Evolutionary conservation across 768 basidiomycete genomes (phyloP).

Genomic region (Russula olivacea): DNA sequence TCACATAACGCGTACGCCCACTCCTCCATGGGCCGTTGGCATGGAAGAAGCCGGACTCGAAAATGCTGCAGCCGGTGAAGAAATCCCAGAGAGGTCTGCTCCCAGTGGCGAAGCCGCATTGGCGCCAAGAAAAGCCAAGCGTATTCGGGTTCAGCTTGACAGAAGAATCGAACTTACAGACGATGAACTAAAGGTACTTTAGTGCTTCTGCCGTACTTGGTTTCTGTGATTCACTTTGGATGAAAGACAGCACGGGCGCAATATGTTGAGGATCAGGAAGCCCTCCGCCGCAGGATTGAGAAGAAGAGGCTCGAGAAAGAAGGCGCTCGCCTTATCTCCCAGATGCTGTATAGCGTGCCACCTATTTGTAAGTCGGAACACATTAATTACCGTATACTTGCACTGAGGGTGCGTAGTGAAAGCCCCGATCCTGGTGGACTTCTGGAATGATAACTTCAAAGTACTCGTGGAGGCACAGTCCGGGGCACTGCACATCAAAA

Average conservation of each 20-base stretch:
- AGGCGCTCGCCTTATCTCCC: constrained; percentile 47
- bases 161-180: constrained; percentile 74
- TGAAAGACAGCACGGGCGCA: constrained; percentile 54
- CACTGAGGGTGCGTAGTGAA: constrained; percentile 42
- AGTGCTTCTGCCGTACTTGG: not conserved
- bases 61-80: not conserved
- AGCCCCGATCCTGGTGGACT: constrained; percentile 59
- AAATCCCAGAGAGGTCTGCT: not conserved
- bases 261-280: constrained; percentile 59
- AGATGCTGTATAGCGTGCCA: constrained; percentile 64
- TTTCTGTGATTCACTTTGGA: constrained; percentile 2
- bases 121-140: constrained; percentile 40
- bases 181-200: constrained; percentile 64
- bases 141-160: constrained; percentile 56
- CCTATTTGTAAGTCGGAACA: constrained; percentile 45
- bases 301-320: constrained; percentile 54
- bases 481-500: constrained; percentile 39
- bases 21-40: constrained; percentile 13
- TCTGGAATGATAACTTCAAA: constrained; percentile 71
- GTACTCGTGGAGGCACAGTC: constrained; percentile 62
- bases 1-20: constrained; percentile 12
- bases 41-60: not conserved
- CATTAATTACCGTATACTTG: not conserved
- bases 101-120: not conserved
- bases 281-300: constrained; percentile 45